Percentiles rank a stretch among this genome's conserved stretches.
These are phyloP conservation scores for Chrysophaeum taylorii DNA, from an alignment of 352 stramenopile genomes.

Conservation along the genomic window DNA sequence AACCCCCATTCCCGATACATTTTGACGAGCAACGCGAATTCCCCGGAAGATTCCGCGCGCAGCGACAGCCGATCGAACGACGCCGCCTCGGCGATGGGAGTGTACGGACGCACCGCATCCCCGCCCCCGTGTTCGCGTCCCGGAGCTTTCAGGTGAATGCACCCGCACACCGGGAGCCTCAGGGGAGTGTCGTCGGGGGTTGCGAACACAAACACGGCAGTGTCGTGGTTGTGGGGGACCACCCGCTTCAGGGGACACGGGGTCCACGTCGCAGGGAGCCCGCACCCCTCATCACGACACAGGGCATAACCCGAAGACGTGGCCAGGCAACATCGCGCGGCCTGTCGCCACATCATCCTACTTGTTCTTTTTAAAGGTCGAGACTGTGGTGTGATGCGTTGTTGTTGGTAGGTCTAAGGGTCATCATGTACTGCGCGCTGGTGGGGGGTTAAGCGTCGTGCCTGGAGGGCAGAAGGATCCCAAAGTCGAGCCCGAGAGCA, in stretches of 20 bases:
- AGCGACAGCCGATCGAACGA: neutral
- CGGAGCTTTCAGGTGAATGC: neutral
- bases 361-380: too few relatives aligned
- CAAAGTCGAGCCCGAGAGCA: too few relatives aligned
- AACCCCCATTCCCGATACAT: neutral
- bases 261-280: neutral
- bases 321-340: too few relatives aligned
- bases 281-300: too few relatives aligned
- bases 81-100: neutral
- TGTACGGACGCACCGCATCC: neutral
- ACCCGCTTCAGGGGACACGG: neutral
- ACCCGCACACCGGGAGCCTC: neutral
- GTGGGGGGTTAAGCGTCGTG: too few relatives aligned
- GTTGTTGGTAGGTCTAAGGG: too few relatives aligned
- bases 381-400: too few relatives aligned
- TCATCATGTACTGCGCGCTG: too few relatives aligned
- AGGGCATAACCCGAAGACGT: too few relatives aligned
- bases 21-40: neutral
- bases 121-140: conserved; percentile 2
- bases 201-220: neutral
- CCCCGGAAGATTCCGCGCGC: neutral
- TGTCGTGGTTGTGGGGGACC: neutral
- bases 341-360: too few relatives aligned
- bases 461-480: too few relatives aligned
- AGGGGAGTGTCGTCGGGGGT: neutral